These are phyloP conservation scores for Ligustrum vulgare DNA, from an alignment of 257 asterid genomes.

Conservation along the genomic window DNA sequence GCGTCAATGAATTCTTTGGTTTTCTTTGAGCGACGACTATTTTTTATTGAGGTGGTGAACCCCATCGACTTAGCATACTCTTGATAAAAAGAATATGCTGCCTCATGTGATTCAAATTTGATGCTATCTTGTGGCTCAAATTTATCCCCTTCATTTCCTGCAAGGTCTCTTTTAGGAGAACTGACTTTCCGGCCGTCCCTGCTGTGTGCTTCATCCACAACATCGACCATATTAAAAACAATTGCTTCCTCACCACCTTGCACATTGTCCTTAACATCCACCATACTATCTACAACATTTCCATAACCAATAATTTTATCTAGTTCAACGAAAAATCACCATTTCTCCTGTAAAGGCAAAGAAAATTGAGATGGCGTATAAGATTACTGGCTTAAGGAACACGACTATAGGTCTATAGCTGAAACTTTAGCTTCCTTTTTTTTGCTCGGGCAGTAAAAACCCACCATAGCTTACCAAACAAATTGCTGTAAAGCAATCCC, in stretches of 20 bases:
- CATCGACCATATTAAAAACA: conserved; percentile 38
- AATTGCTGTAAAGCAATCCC: not conserved
- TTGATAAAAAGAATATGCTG: conserved; percentile 88
- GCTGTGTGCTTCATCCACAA: conserved; percentile 39
- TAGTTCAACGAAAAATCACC: not conserved
- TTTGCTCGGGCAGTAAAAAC: not conserved
- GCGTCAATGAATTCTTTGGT: conserved; percentile 96
- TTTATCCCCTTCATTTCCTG: conserved; percentile 51
- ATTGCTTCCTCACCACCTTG: conserved; percentile 41
- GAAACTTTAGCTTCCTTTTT: not conserved
- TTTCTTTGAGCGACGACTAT: conserved; percentile 94
- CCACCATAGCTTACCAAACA: not conserved
- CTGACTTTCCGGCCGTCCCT: conserved; percentile 40
- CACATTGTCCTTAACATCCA: conserved; percentile 45
- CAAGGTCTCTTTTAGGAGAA: conserved; percentile 38
- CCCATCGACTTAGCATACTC: conserved; percentile 99
- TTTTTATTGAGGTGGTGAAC: conserved; percentile 93
- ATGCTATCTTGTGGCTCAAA: conserved; percentile 78
- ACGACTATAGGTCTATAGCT: not conserved
- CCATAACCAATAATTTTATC: not conserved
- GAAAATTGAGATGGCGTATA: not conserved
- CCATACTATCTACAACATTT: conserved; percentile 44
- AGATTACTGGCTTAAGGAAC: conserved; percentile 13
- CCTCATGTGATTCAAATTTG: conserved; percentile 87
- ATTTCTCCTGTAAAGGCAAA: conserved; percentile 11